phyloP scores from a whole-genome alignment of 805 yeast genomes.

The Pichia occidentalis region DNA sequence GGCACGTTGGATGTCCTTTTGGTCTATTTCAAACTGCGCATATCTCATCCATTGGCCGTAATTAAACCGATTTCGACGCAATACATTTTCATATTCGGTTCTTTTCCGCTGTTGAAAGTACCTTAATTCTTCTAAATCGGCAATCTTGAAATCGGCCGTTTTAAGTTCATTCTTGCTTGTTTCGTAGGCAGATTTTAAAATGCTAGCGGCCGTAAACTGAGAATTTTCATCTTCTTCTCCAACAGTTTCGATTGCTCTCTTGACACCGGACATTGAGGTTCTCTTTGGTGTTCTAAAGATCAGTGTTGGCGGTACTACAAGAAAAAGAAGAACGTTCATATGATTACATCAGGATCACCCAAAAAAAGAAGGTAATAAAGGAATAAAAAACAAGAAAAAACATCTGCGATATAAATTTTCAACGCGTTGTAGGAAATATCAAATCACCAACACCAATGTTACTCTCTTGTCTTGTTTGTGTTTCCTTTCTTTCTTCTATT shows the following conservation, averaged over 20 bases:
- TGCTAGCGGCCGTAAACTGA: conserved; percentile 61
- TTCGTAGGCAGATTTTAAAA: conserved; percentile 56
- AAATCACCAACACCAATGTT: too few species aligned
- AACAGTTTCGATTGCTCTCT: conserved; percentile 36
- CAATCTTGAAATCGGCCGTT: conserved; percentile 42
- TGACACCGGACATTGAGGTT: conserved; percentile 7
- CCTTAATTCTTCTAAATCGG: conserved; percentile 73
- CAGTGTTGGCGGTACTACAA: neutral
- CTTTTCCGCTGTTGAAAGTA: conserved; percentile 74
- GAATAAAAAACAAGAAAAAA: too few species aligned
- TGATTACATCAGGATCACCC: too few species aligned
- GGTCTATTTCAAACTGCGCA: conserved; percentile 80
- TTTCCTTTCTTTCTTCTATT: neutral
- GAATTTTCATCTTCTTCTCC: conserved; percentile 21
- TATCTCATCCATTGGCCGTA: conserved; percentile 87
- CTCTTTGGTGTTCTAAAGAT: neutral
- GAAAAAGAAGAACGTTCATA: too few species aligned
- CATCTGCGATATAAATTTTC: too few species aligned
- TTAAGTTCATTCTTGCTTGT: conserved; percentile 35
- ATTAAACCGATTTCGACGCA: conserved; percentile 76
- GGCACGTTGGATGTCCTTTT: conserved; percentile 71
- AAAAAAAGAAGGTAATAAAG: too few species aligned
- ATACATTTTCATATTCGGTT: conserved; percentile 77
- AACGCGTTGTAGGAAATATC: too few species aligned
- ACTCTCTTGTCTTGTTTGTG: too few species aligned